These are phyloP conservation scores for Erigeron philadelphicus DNA, from an alignment of 140 eudicot genomes.

Conservation along the genomic window DNA sequence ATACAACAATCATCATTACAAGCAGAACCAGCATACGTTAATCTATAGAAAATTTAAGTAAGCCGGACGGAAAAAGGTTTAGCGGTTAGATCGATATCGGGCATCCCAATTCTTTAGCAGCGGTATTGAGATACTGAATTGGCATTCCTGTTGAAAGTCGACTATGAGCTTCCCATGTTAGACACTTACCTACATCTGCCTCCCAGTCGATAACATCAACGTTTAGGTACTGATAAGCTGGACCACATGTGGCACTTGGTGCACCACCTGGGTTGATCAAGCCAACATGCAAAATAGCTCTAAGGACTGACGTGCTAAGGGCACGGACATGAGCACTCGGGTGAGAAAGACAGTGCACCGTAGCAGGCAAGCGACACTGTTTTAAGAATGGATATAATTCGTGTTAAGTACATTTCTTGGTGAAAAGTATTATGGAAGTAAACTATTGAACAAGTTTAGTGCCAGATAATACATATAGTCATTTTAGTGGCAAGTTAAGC, in stretches of 20 bases:
- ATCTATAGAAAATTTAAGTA: constrained; percentile 9
- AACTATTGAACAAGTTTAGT: no score
- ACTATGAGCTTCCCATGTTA: constrained; percentile 94
- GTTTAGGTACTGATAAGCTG: constrained; percentile 37
- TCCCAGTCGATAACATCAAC: constrained; percentile 54
- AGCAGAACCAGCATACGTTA: constrained; percentile 19
- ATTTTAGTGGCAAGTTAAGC: no score
- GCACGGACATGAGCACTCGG: constrained; percentile 94
- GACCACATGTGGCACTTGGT: constrained; percentile 32
- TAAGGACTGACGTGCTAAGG: constrained; percentile 89
- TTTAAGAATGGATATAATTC: background rate
- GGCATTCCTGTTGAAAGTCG: constrained; percentile 67
- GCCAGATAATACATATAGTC: no score
- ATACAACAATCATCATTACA: constrained; percentile 24
- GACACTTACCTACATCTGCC: constrained; percentile 61
- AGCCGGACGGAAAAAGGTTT: background rate
- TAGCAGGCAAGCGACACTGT: constrained; percentile 91
- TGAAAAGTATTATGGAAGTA: background rate
- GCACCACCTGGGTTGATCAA: constrained; percentile 39
- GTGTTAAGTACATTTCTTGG: background rate
- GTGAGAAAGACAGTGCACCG: constrained; percentile 78
- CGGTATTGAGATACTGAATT: constrained; percentile 58
- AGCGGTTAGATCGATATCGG: constrained; percentile 38
- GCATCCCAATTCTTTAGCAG: constrained; percentile 89
- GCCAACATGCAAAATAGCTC: constrained; percentile 62